These are phyloP conservation scores for Fusarium tjaetaba DNA, from an alignment of 2,329 filamentous ascomycete genomes.

Conservation along the genomic window DNA sequence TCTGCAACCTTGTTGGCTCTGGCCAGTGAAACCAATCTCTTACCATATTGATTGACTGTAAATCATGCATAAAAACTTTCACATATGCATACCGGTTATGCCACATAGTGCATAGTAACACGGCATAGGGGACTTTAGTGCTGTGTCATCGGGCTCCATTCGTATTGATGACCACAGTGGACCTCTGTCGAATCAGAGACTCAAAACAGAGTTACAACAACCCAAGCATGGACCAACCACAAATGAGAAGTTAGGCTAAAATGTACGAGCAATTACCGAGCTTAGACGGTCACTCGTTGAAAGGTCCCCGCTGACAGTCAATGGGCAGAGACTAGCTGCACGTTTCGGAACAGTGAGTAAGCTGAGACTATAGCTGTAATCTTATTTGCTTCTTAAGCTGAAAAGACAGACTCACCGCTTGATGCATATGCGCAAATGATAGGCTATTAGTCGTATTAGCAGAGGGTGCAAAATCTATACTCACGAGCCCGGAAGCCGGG, in stretches of 20 bases:
- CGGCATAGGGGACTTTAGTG: neutral
- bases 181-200: neutral
- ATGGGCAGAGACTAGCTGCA: neutral
- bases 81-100: accelerated
- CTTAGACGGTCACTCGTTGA: accelerated
- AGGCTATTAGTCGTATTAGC: too few relatives aligned
- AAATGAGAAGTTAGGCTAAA: neutral
- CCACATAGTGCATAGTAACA: neutral
- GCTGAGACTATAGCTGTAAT: too few relatives aligned
- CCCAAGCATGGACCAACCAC: neutral
- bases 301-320: neutral
- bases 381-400: accelerated
- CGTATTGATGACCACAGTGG: neutral
- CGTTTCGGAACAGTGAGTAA: neutral
- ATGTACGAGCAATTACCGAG: neutral
- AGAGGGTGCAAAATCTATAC: too few relatives aligned
- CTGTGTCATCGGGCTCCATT: neutral
- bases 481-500: too few relatives aligned
- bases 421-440: too few relatives aligned
- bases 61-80: accelerated
- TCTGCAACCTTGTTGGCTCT: too few relatives aligned
- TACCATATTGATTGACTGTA: too few relatives aligned
- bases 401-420: too few relatives aligned
- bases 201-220: neutral
- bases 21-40: too few relatives aligned